These are phyloP conservation scores for Penicillium sp. DNA, from an alignment of 2,329 filamentous ascomycete species.

Conservation along the genomic window DNA sequence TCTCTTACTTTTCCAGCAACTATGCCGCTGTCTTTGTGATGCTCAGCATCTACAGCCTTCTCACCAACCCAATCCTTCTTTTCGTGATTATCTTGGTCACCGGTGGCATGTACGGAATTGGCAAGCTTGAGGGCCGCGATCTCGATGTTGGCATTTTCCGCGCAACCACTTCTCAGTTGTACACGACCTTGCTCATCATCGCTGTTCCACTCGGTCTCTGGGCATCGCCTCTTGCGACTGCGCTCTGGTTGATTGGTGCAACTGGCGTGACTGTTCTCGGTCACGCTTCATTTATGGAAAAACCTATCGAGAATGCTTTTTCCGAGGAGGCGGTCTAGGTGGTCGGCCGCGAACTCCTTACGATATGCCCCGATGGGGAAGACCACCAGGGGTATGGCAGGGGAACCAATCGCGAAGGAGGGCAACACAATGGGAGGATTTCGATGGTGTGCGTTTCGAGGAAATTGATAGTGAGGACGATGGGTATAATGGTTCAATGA, in stretches of 20 bases:
- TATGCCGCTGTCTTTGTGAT: constrained; percentile 92
- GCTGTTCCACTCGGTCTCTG: constrained; percentile 80
- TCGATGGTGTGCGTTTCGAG: constrained; percentile 37
- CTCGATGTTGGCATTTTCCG: constrained; percentile 78
- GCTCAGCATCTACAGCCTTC: constrained; percentile 90
- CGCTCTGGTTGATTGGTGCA: constrained; percentile 94
- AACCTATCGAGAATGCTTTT: constrained; percentile 99
- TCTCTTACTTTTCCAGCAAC: constrained; percentile 97
- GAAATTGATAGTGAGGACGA: constrained; percentile 44
- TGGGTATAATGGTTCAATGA: constrained; percentile 26
- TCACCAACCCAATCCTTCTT: constrained; percentile 80
- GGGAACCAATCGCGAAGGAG: constrained; percentile 59
- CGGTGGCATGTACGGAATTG: constrained; percentile 84
- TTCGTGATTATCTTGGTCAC: constrained; percentile 90
- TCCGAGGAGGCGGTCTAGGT: constrained; percentile 99
- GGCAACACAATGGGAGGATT: constrained; percentile 50
- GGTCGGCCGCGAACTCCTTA: constrained; percentile 99
- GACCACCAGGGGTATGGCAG: constrained; percentile 85
- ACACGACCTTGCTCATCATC: constrained; percentile 79
- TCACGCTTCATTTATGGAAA: constrained; percentile 93
- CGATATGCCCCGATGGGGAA: constrained; percentile 94
- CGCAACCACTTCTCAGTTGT: constrained; percentile 87
- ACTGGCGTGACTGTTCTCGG: constrained; percentile 90
- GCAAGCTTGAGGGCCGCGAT: constrained; percentile 83
- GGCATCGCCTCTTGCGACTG: constrained; percentile 77